A percentile compares a stretch with the other conserved stretches of the same genome.
Evolutionary conservation across 2,329 filamentous ascomycete genomes (phyloP).

Genomic region (Westerdykella sp.): DNA sequence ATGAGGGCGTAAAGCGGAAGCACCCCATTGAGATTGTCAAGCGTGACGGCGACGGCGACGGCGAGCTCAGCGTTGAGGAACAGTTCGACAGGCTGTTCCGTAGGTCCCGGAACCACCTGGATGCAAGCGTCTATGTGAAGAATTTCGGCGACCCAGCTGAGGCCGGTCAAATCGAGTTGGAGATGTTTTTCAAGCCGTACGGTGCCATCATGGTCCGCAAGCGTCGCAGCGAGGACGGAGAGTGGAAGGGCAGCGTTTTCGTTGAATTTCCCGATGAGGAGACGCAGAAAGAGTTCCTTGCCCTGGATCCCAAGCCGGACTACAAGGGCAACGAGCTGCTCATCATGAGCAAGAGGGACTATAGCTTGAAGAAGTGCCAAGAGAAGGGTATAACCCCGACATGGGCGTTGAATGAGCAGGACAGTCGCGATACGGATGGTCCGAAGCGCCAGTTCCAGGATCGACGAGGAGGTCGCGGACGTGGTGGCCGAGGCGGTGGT

Average conservation of each 20-base stretch:
- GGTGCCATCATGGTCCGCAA: slow-evolving; percentile 79
- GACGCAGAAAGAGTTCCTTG: slow-evolving; percentile 71
- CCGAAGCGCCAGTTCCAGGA: slow-evolving; percentile 25
- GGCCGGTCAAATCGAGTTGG: slow-evolving; percentile 85
- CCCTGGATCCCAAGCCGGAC: slow-evolving; percentile 70
- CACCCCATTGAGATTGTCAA: slow-evolving; percentile 46
- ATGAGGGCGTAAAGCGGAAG: slow-evolving; percentile 61
- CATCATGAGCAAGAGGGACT: slow-evolving; percentile 83
- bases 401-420: slow-evolving; percentile 31
- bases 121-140: slow-evolving; percentile 81
- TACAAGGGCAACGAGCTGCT: slow-evolving; percentile 75
- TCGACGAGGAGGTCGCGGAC: slow-evolving; percentile 12
- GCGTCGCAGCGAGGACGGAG: slow-evolving; percentile 63
- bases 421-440: slow-evolving; percentile 16
- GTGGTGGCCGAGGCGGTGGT: slow-evolving; percentile 23
- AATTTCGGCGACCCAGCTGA: slow-evolving; percentile 83
- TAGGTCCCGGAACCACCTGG: slow-evolving; percentile 59
- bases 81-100: slow-evolving; percentile 45
- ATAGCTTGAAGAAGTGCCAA: slow-evolving; percentile 53
- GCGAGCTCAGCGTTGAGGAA: slow-evolving; percentile 29
- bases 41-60: slow-evolving; percentile 25
- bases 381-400: slow-evolving; percentile 43
- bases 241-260: slow-evolving; percentile 95
- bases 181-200: slow-evolving; percentile 79
- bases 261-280: slow-evolving; percentile 84